Conservation (phyloP, 2,329 filamentous ascomycete species). For the Colletotrichum sp. region DNA sequence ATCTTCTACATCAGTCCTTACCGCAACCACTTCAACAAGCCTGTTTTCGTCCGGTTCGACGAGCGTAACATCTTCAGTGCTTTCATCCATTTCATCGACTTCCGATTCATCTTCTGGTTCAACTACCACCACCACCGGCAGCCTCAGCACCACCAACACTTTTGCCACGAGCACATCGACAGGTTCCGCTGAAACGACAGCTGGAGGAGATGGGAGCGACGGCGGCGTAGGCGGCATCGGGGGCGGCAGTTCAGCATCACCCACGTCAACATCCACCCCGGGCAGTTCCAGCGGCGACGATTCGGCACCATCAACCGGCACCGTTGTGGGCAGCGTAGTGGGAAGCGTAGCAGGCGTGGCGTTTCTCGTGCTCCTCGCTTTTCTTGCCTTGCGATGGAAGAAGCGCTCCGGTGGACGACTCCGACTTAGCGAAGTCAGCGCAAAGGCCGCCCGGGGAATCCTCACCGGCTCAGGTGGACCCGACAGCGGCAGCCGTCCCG, state of each 20-base stretch:
- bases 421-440: conserved; percentile 46
- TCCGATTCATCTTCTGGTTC: background rate
- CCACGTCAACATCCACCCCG: conserved; percentile 25
- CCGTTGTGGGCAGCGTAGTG: conserved; percentile 60
- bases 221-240: background rate
- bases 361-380: conserved; percentile 57
- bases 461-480: conserved; percentile 27
- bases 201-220: background rate
- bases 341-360: conserved; percentile 64
- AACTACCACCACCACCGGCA: background rate
- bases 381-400: conserved; percentile 61
- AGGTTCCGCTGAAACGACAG: background rate
- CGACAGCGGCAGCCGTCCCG: conserved; percentile 21
- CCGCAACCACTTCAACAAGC: conserved; percentile 9
- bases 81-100: conserved; percentile 7
- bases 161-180: conserved; percentile 10
- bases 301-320: conserved; percentile 21
- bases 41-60: conserved; percentile 10
- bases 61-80: conserved; percentile 8
- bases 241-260: background rate
- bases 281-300: background rate
- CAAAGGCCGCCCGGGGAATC: conserved; percentile 33
- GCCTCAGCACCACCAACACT: background rate
- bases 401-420: conserved; percentile 50
- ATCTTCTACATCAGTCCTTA: conserved; percentile 20